These are phyloP conservation scores for Aurinia saxatilis DNA, from an alignment of 345 rosid genomes.

Conservation along the genomic window DNA sequence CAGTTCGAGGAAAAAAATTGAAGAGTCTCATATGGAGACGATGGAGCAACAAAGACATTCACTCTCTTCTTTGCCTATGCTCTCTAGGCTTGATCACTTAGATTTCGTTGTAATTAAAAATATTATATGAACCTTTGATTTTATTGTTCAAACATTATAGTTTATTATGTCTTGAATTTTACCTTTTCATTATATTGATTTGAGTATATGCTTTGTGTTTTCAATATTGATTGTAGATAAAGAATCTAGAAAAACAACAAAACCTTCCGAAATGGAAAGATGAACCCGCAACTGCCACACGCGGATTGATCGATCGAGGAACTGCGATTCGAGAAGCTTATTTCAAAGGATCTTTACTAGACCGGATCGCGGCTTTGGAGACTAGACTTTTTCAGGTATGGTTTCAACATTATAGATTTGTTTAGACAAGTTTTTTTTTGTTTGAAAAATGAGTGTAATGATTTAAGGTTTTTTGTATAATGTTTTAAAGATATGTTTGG, in stretches of 20 bases:
- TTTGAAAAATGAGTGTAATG: not conserved
- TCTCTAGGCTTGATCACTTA: constrained; percentile 68
- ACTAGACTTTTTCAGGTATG: constrained; percentile 59
- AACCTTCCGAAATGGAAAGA: constrained; percentile 36
- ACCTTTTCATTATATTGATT: not conserved
- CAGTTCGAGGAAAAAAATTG: not conserved
- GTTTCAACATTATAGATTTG: not conserved
- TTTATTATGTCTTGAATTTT: not conserved
- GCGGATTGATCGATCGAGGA: constrained; percentile 36
- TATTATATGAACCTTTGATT: not conserved
- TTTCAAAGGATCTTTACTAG: constrained; percentile 70
- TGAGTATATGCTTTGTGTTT: too few species aligned
- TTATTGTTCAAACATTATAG: not conserved
- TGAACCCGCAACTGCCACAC: not conserved
- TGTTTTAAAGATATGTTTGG: constrained; percentile 45
- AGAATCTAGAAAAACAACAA: constrained; percentile 52
- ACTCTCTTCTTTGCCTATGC: constrained; percentile 41
- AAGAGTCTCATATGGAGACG: constrained; percentile 23
- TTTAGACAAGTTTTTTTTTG: too few species aligned
- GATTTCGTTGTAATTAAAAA: constrained; percentile 48
- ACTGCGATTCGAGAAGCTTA: constrained; percentile 48
- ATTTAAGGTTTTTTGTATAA: not conserved
- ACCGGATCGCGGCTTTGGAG: constrained; percentile 64
- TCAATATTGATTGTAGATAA: too few species aligned
- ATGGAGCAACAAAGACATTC: constrained; percentile 44